A percentile compares a stretch with the other conserved stretches of the same genome.
Conservation (phyloP, 495 filamentous ascomycete genomes). For the Penicillium cosmopolitanum region DNA sequence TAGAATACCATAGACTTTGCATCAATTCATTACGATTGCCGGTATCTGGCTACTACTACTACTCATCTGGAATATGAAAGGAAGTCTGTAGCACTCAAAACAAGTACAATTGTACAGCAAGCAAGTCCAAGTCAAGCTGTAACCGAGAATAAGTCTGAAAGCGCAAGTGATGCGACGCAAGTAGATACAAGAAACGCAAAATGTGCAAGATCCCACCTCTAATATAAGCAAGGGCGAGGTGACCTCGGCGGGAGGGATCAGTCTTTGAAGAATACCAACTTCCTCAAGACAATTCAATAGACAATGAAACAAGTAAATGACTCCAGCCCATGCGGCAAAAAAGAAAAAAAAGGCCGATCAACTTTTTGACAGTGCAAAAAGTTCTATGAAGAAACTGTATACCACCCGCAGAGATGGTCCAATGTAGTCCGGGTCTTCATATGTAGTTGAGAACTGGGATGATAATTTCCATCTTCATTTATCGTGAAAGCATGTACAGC, state of each 20-base stretch:
- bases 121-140: neutral
- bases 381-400: constrained; percentile 6
- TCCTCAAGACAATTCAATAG: constrained; percentile 5
- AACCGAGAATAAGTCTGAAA: neutral
- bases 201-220: constrained; percentile 5
- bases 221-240: neutral
- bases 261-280: neutral
- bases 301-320: constrained; percentile 14
- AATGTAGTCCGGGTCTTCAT: constrained; percentile 1
- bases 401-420: constrained; percentile 1
- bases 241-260: neutral
- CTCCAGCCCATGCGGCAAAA: constrained; percentile 25
- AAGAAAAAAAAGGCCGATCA: constrained; percentile 1
- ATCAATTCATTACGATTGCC: constrained; percentile 1
- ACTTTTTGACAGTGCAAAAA: neutral
- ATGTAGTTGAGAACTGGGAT: neutral
- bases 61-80: neutral
- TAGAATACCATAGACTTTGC: neutral
- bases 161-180: constrained; percentile 7
- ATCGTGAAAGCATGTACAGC: constrained; percentile 13
- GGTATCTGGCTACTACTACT: neutral
- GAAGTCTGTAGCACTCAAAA: neutral
- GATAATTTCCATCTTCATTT: constrained; percentile 13
- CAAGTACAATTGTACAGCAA: neutral
- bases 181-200: constrained; percentile 18